phyloP scores from a whole-genome alignment of 2,329 filamentous ascomycete species.

The Alternaria metachromatica region DNA sequence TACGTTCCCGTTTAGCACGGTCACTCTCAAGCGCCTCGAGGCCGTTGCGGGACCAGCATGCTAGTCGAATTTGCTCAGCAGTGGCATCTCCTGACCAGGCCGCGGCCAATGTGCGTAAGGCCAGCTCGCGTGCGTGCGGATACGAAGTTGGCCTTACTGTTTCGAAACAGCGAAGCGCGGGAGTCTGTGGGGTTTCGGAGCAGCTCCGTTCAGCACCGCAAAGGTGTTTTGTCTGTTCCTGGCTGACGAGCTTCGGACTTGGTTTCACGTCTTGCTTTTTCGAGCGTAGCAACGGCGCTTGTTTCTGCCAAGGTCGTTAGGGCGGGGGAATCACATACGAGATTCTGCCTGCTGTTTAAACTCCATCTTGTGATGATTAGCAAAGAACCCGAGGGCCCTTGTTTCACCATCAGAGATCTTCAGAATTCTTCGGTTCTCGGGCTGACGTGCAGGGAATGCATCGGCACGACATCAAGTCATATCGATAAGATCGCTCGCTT shows the following conservation, averaged over 20 bases:
- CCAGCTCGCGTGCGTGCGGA: constrained; percentile 13
- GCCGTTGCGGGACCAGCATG: constrained; percentile 33
- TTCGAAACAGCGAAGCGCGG: constrained; percentile 38
- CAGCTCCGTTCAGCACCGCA: constrained; percentile 14
- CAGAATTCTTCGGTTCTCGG: background rate
- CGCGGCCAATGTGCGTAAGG: constrained; percentile 33
- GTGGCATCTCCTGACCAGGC: constrained; percentile 27
- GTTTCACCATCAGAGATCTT: constrained; percentile 17
- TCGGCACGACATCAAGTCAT: constrained; percentile 1
- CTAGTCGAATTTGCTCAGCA: constrained; percentile 9
- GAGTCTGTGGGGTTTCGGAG: constrained; percentile 20
- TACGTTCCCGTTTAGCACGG: constrained; percentile 24
- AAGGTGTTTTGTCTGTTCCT: constrained; percentile 25
- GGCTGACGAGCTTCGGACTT: constrained; percentile 17
- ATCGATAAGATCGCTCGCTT: constrained; percentile 23
- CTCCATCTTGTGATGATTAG: constrained; percentile 5
- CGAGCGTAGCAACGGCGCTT: constrained; percentile 29
- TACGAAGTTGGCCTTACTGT: constrained; percentile 22
- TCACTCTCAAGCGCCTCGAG: constrained; percentile 27
- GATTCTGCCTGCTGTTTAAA: constrained; percentile 1
- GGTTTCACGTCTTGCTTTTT: constrained; percentile 34
- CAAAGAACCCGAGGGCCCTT: constrained; percentile 8
- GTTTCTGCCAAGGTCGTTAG: constrained; percentile 15
- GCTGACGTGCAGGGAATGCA: background rate
- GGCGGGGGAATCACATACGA: constrained; percentile 7